Conservation (phyloP, 2,329 filamentous ascomycete species). For the Paramyrothecium sp. region DNA sequence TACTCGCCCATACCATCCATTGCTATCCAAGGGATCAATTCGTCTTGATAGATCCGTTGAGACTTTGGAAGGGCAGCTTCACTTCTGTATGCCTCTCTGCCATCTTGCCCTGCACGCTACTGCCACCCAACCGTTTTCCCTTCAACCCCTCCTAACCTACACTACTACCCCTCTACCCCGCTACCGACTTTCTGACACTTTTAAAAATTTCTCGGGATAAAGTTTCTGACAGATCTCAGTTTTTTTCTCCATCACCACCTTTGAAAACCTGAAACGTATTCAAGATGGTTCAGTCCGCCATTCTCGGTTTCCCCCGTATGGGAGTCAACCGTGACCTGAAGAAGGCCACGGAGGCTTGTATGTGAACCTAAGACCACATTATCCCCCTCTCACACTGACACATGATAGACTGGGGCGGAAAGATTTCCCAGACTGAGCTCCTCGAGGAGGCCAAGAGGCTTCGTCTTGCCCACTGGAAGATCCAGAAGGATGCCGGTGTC, state of each 20-base stretch:
- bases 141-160: background rate
- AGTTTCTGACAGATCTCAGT: constrained; percentile 11
- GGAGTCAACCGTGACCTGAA: constrained; percentile 98
- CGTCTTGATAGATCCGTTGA: constrained; percentile 6
- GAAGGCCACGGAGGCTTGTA: constrained; percentile 97
- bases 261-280: constrained; percentile 26
- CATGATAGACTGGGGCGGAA: constrained; percentile 74
- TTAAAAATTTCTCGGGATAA: no score
- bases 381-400: constrained; percentile 20
- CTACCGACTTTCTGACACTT: no score
- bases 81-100: no score
- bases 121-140: background rate
- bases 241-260: constrained; percentile 6
- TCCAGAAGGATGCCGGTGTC: constrained; percentile 98
- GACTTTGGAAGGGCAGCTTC: constrained; percentile 9
- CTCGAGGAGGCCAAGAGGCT: constrained; percentile 95
- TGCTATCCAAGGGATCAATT: constrained; percentile 19
- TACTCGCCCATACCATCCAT: constrained; percentile 14
- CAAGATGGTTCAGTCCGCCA: constrained; percentile 66
- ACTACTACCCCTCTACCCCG: background rate
- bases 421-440: constrained; percentile 88
- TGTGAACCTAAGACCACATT: constrained; percentile 38
- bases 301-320: constrained; percentile 99
- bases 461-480: constrained; percentile 96
- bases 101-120: background rate